Percentiles rank a stretch among this genome's conserved stretches.
phyloP scores from a whole-genome alignment of 2,329 filamentous ascomycete species.

The Hymenoscyphus occultus region DNA sequence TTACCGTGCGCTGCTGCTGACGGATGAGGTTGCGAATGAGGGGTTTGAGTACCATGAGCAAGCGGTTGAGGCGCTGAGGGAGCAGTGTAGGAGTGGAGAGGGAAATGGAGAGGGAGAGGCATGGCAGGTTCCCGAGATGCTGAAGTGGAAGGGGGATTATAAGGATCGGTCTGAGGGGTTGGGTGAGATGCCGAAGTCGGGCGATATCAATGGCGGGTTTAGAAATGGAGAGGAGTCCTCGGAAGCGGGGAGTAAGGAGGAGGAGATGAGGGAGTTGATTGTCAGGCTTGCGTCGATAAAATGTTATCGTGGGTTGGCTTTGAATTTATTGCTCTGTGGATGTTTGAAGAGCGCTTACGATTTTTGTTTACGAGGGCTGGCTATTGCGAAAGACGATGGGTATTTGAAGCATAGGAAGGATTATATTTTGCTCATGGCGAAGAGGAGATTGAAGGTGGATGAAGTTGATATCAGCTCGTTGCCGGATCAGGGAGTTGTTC shows the following conservation, averaged over 20 bases:
- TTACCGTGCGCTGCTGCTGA: conserved; percentile 82
- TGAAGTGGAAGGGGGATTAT: conserved; percentile 32
- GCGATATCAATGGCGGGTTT: background rate
- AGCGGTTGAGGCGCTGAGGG: conserved; percentile 45
- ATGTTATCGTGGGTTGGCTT: conserved; percentile 57
- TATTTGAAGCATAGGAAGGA: conserved; percentile 53
- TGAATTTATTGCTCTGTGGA: conserved; percentile 60
- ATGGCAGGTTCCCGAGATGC: conserved; percentile 42
- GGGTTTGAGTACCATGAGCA: conserved; percentile 78
- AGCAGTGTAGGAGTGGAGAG: conserved; percentile 9
- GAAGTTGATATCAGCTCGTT: conserved; percentile 52
- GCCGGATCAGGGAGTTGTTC: conserved; percentile 67
- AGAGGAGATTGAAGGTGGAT: conserved; percentile 45
- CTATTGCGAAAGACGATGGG: conserved; percentile 51
- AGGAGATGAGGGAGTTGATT: conserved; percentile 41
- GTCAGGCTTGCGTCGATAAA: conserved; percentile 51
- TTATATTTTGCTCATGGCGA: conserved; percentile 52
- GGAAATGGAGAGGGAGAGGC: background rate
- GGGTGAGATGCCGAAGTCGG: conserved; percentile 19
- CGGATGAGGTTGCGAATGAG: conserved; percentile 75
- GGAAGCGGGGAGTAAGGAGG: conserved; percentile 37
- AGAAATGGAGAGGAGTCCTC: conserved; percentile 28
- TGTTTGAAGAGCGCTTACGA: conserved; percentile 65
- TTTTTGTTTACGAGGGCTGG: conserved; percentile 62
- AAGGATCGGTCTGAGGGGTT: conserved; percentile 15